Conservation (phyloP, 2,329 filamentous ascomycete species). For the Fusarium albosuccineum region DNA sequence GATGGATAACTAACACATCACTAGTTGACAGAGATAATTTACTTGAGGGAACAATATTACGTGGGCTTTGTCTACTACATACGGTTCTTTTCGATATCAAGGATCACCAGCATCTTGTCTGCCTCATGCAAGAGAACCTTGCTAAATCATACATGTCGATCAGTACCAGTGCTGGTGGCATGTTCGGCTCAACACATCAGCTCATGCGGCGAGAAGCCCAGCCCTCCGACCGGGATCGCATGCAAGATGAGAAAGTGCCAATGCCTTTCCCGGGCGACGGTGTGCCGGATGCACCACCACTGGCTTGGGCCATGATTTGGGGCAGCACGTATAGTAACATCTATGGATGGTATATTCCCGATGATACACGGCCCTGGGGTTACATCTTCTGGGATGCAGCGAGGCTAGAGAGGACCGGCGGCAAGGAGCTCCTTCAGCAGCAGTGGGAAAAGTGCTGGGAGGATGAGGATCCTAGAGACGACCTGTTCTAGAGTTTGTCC, state of each 20-base stretch:
- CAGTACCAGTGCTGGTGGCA: not conserved
- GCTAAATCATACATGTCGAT: not conserved
- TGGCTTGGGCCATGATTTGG: conserved; percentile 19
- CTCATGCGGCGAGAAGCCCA: not conserved
- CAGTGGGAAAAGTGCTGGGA: not conserved
- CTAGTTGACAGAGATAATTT: not conserved
- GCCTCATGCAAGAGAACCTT: not conserved
- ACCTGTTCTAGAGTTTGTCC: no score
- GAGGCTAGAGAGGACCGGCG: not conserved
- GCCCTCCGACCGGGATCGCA: conserved; percentile 7
- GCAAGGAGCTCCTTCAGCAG: not conserved
- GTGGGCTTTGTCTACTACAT: not conserved
- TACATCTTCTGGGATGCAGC: conserved; percentile 32
- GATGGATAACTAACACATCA: not conserved
- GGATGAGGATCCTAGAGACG: not conserved
- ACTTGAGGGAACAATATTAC: not conserved
- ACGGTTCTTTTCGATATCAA: not conserved
- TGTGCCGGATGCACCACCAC: conserved; percentile 8
- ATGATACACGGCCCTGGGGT: conserved; percentile 16
- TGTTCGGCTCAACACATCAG: not conserved
- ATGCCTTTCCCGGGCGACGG: conserved; percentile 18
- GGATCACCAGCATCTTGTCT: not conserved
- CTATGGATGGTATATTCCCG: conserved; percentile 4
- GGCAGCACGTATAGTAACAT: conserved; percentile 16
- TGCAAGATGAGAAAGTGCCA: not conserved